Evolutionary conservation across 257 asterid genomes (phyloP), one percentile per base, ranked within the genome.

Genomic region (Fraxinus anomala): DNA sequence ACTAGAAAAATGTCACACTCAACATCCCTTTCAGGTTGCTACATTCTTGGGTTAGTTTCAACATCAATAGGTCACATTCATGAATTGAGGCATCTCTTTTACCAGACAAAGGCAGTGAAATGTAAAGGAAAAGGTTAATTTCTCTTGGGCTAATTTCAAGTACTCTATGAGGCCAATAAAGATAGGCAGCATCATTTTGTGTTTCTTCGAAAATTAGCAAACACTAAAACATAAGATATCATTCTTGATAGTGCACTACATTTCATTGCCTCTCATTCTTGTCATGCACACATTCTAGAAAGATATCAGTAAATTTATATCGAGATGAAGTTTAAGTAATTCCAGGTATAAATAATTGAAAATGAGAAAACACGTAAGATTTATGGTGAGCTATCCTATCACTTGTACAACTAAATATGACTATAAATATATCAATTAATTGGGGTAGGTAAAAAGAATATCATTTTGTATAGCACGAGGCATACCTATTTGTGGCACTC

Each of bases 71-170:
- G 39, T 70, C 79, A 72, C 75, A 73, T 69, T 74, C 42, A 73
- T 73, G 81, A 17, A 74, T 33, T 30, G 77, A 74, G 75, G 81
- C 80, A 73, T 68, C 81, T 77, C 75, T 75, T 81, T 85, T 78
- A 78, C 78, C 54, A 77, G 71, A 73, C 85, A 80, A 59, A 6
- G 59, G 66, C 26, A 34, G n/a, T 36, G 23, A 66, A 67, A 73
- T 70, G 74, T 73, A 79, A 68, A 63, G 26, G 7, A 67, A 68
- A 65, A 75, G 69, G 11, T 5, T 9, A 11, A 36, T 0, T 16
- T 37, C 26, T 10, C 36, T 66, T 74, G 56, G 44, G 16, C 68
- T 31, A 4, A 51, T 70, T 16, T 69, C 26, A 39, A 74, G 65
- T 37, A 77, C 73, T 66, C 69, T 56, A 7, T 6, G 13, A 54